Evolutionary conservation across 148 eudicot genomes (phyloP), one percentile per base, ranked within the genome.

Genomic region (Mesembryanthemum crystallinum): DNA sequence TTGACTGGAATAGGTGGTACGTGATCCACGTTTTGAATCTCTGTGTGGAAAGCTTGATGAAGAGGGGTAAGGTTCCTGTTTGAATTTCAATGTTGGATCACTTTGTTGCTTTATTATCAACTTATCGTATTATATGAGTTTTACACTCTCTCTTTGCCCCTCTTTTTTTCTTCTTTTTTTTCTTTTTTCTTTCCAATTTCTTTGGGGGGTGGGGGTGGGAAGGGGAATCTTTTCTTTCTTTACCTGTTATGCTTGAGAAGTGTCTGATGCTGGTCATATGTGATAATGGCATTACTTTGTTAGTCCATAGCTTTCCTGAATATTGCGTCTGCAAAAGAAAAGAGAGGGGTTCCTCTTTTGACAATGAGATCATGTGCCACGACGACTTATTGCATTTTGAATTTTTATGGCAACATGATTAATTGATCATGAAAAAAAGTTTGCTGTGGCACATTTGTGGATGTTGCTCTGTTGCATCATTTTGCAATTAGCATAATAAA

Each of bases 21-120:
- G 96, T 28, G 99, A 92, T 71, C 99, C 98, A 65, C 94, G 99
- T 33, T 95, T 95, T 86, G 98, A 95, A 80, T 76, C 96, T 66
- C 87, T 92, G 67, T 89, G 92, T 79, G 97, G 98, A 64, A 75
- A 74, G 1, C 83, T 92, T 51, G 92, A 92, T 72, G 86, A 69
- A 63, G 91, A 92, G 13, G 88, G 97, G 98, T 92, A 78, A 86
- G 82, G 27, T 62, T 76, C 33, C 28, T 69, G 21, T 23, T 49
- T 23, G 27, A 35, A 29, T n/a, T 27, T 59, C 2, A 20, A 58
- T 39, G 43, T 42, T 37, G n/a, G 64, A 20, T 20, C 37, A n/a
- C 28, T 6, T 18, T 54, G 30, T 23, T 75, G 32, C 45, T 64
- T 30, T 13, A 21, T 14, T 30, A 28, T n/a, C n/a, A n/a, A n/a